A percentile compares a stretch with the other conserved stretches of the same genome.
Evolutionary conservation across 2,329 filamentous ascomycete genomes (phyloP).

Genomic region (Trichophyton schoenleinii): DNA sequence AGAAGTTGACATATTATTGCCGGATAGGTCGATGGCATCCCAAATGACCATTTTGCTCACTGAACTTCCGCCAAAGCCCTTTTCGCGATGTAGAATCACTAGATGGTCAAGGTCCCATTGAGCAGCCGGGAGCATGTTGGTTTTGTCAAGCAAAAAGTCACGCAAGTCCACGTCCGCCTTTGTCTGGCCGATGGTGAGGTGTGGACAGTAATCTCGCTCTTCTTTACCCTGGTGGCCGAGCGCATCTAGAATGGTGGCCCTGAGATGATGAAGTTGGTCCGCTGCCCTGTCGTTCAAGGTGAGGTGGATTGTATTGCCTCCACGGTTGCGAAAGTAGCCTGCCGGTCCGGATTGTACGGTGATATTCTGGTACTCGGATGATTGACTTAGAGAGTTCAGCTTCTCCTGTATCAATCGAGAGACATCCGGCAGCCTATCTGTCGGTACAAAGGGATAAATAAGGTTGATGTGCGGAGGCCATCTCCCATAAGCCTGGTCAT

Average conservation of each 20-base stretch:
- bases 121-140: slow-evolving; percentile 36
- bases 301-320: slow-evolving; percentile 41
- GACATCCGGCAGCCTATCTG: slow-evolving; percentile 36
- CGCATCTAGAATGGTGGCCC: slow-evolving; percentile 24
- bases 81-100: slow-evolving; percentile 43
- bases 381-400: slow-evolving; percentile 13
- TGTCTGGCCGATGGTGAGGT: slow-evolving; percentile 51
- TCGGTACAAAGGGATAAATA: slow-evolving; percentile 51
- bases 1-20: not conserved
- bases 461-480: slow-evolving; percentile 59
- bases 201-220: slow-evolving; percentile 30
- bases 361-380: not conserved
- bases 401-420: slow-evolving; percentile 29
- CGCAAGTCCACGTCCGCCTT: slow-evolving; percentile 38
- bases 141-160: slow-evolving; percentile 43
- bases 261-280: slow-evolving; percentile 24
- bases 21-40: slow-evolving; percentile 33
- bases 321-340: slow-evolving; percentile 39
- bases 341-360: slow-evolving; percentile 14
- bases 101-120: slow-evolving; percentile 40
- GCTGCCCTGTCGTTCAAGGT: slow-evolving; percentile 1
- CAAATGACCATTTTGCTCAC: slow-evolving; percentile 45
- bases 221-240: slow-evolving; percentile 19
- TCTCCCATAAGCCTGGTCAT: slow-evolving; percentile 48
- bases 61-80: slow-evolving; percentile 14